Evolutionary conservation across 805 yeast species (phyloP).

Genomic region (Candida dajiaensis): DNA sequence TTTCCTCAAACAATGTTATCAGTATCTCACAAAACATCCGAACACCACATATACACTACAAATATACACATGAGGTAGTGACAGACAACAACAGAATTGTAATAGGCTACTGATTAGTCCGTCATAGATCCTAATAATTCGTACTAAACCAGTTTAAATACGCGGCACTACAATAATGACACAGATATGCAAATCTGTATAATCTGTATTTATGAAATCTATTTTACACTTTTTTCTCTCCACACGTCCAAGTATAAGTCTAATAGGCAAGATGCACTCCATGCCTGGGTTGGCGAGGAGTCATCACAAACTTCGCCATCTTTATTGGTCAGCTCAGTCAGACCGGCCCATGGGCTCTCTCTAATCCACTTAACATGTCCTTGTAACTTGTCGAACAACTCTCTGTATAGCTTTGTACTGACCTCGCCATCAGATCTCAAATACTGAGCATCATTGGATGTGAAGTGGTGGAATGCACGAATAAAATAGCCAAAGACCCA

Average conservation of each 20-base stretch:
- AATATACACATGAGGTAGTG: too few relatives aligned
- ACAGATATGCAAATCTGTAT: too few relatives aligned
- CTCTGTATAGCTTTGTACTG: constrained; percentile 48
- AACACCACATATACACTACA: not conserved
- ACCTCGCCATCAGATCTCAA: constrained; percentile 30
- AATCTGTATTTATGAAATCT: not conserved
- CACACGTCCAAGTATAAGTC: constrained; percentile 72
- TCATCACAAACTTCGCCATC: constrained; percentile 78
- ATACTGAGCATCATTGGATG: constrained; percentile 35
- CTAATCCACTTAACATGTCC: constrained; percentile 66
- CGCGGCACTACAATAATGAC: too few relatives aligned
- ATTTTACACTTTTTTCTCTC: constrained; percentile 16
- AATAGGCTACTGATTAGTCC: too few relatives aligned
- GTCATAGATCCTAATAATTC: too few relatives aligned
- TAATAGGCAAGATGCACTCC: constrained; percentile 85
- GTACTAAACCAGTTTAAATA: too few relatives aligned
- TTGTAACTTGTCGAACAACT: constrained; percentile 52
- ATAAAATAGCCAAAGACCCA: constrained; percentile 88
- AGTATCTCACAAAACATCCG: constrained; percentile 34
- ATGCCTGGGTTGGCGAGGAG: constrained; percentile 94
- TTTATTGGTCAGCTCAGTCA: constrained; percentile 87
- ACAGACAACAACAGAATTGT: too few relatives aligned
- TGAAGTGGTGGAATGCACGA: constrained; percentile 63
- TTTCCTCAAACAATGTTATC: not conserved
- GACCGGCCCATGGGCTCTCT: constrained; percentile 87